A percentile compares a stretch with the other conserved stretches of the same genome.
Evolutionary conservation across 176 grass and related monocot genomes (phyloP).

Genomic region (Cymbopogon citratus): DNA sequence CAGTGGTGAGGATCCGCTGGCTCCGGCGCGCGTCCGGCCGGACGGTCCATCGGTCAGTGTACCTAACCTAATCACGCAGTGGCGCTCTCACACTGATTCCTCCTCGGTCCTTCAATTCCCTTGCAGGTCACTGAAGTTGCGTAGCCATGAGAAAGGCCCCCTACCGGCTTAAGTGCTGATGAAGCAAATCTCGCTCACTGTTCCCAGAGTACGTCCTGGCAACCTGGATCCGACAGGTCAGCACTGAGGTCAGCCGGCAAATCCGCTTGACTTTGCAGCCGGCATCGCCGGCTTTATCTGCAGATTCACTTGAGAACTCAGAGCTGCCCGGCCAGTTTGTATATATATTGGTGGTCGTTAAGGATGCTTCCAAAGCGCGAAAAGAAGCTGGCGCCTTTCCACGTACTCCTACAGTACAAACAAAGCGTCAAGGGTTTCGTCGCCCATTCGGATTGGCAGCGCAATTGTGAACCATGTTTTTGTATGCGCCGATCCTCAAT

Average conservation of each 20-base stretch:
- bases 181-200: conserved; percentile 31
- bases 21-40: neutral
- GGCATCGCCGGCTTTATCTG: neutral
- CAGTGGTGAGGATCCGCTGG: neutral
- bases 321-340: neutral
- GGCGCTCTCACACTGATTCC: conserved; percentile 13
- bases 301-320: neutral
- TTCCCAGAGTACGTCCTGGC: neutral
- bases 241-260: neutral
- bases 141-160: conserved; percentile 28
- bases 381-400: neutral
- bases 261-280: neutral
- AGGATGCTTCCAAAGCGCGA: neutral
- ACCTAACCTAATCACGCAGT: conserved; percentile 31
- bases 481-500: too few relatives aligned
- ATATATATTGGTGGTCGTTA: neutral
- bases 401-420: too few relatives aligned
- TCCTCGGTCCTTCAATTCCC: neutral
- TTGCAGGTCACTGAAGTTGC: conserved; percentile 30
- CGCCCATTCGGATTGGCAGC: neutral
- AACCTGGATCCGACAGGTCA: neutral
- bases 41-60: conserved; percentile 17
- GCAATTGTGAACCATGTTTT: neutral
- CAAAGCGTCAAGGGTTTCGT: neutral
- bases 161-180: conserved; percentile 18